Evolutionary conservation across 2,329 filamentous ascomycete genomes (phyloP).

Genomic region (Cytospora piceae): DNA sequence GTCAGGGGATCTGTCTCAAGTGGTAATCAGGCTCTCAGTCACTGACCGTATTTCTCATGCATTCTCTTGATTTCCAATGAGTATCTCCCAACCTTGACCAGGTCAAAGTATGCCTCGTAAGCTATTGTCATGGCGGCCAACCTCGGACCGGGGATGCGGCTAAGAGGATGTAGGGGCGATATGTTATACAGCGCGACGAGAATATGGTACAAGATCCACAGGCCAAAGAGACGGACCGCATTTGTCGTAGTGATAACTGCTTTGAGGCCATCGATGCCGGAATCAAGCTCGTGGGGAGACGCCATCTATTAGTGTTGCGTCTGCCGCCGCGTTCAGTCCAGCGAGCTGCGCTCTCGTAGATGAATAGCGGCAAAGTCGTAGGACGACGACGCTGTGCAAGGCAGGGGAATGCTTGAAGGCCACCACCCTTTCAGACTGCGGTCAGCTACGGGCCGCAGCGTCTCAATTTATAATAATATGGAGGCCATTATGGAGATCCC

Average conservation of each 20-base stretch:
- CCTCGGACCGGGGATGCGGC: conserved; percentile 8
- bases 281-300: not conserved
- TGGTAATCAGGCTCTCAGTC: not conserved
- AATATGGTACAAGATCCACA: not conserved
- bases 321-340: not conserved
- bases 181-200: conserved; percentile 11
- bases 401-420: not conserved
- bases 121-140: conserved; percentile 12
- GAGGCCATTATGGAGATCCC: not conserved
- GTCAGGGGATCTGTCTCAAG: not conserved
- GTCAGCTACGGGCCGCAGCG: not conserved
- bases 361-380: not conserved
- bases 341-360: not conserved
- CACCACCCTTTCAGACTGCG: not conserved
- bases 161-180: conserved; percentile 13
- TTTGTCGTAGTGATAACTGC: not conserved
- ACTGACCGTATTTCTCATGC: conserved; percentile 17
- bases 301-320: not conserved
- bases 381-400: not conserved
- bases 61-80: conserved; percentile 7
- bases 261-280: not conserved
- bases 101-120: conserved; percentile 14
- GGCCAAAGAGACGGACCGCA: not conserved
- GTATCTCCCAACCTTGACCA: conserved; percentile 4
- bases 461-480: not conserved